Base-by-base conservation (phyloP, 805 yeast genomes). In the Candida nitratophila region DNA sequence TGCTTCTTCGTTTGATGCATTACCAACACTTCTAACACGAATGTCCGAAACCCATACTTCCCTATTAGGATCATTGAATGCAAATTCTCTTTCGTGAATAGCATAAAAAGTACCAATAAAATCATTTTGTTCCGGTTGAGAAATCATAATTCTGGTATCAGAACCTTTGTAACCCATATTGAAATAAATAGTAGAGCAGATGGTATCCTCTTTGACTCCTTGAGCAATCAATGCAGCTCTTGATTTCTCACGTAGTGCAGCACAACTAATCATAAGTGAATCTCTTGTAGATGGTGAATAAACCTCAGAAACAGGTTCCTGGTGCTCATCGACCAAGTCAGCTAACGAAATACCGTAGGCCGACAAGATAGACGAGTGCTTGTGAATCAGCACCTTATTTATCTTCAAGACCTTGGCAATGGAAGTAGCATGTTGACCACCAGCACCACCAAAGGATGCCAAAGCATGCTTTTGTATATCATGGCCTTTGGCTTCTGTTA, bases 391-490 rank as follows among this genome's bases (percentile, higher is more conserved):
- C 8, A 88, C 84, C 24, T 77, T 76, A 11, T 69, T 60, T 39
- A 88, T 83, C 6, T 88, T 88, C 47, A 88, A 68, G 22, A 75
- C 71, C 45, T 76, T 71, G 1, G 95, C 95, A 29, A 88, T 80
- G 9, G 85, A 79, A 40, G 77, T 80, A 2, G 93, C 90, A 61
- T 86, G 90, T 63, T 88, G 96, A 10, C 96, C 96, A 43, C 96
- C 96, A 22, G 95, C 95, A 40, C 96, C 96, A 39, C 96, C 96
- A 64, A 88, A 87, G 2, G 91, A 75, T 1, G 88, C 95, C 47
- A 88, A 64, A 45, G 82, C 66, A 59, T 88, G 96, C 10, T 74
- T 67, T 10, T 83, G 59, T 1, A 80, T 72, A 37, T 76, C 71
- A 55, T 80, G 79, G 4, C 96, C 96, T 56, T 80, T 86, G 2